Evolutionary conservation across 176 grass and related monocot species (phyloP), one percentile per base, ranked within the genome.

Genomic region (Carex kokanica): DNA sequence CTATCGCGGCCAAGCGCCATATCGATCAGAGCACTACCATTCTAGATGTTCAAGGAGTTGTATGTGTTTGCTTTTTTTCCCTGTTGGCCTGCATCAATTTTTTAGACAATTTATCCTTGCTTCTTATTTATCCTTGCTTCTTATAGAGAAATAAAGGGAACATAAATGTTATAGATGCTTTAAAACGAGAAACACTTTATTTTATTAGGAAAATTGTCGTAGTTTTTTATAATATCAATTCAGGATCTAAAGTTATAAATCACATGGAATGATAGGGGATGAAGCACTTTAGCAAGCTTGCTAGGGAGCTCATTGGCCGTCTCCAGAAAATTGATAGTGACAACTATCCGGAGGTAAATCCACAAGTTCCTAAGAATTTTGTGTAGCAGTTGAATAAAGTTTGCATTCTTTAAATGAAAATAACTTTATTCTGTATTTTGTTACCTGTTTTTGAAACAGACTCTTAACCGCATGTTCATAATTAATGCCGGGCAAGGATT

Each of bases 21-120:
- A 98, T 98, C 69, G 89, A 95, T 74, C 96, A 98, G 78, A 98
- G 96, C 89, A 98, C 96, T 64, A 95, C 96, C 17, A 98, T 98
- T 87, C 89, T 98, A 74, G 96, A 98, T 81, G 96, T 98, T 71
- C 96, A 98, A 87, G 93, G 93, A 85, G 90, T 95, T 81, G 96
- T 98, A 95, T 58, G 96, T 81, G 57, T 34, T 54, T 60, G 58
- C 40, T 57, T 31, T 64, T 79, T 80, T 68, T 63, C 17, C 40
- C n/a, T 10, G 16, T 61, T 55, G 27, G 27, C 63, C n/a, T 69
- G 57, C 61, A 31, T 62, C 38, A 57, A 11, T 62, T 52, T 23
- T 23, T 65, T 15, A 16, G 10, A 29, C 38, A 60, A 20, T 63
- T 55, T 63, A 49, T 62, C 20, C n/a, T n/a, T n/a, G n/a, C n/a